These are phyloP conservation scores for Galium porrigens DNA, from an alignment of 305 asterid species.

Conservation along the genomic window DNA sequence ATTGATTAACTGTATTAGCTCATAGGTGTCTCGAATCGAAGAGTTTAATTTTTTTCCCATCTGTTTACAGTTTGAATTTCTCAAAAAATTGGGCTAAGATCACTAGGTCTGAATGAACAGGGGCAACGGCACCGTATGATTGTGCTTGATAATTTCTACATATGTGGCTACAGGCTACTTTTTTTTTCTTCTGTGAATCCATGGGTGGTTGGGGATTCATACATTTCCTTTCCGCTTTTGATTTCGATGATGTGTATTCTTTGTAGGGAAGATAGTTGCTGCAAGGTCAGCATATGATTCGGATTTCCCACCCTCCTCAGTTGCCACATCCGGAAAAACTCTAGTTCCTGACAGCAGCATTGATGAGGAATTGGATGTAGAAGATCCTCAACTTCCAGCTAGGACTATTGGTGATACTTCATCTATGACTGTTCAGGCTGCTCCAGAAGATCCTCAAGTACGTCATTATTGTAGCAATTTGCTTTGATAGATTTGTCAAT, in stretches of 20 bases:
- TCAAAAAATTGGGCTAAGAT: not conserved
- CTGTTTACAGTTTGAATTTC: not conserved
- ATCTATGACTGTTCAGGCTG: not conserved
- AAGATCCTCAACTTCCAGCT: conserved; percentile 33
- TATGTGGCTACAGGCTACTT: not conserved
- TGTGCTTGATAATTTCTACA: not conserved
- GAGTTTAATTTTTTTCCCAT: not conserved
- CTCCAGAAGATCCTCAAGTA: conserved; percentile 44
- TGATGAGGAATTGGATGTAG: conserved; percentile 35
- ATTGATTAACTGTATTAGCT: not conserved
- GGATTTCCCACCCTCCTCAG: conserved; percentile 38
- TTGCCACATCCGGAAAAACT: conserved; percentile 57
- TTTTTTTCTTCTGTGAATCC: not conserved
- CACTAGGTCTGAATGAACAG: not conserved
- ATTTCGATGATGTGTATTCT: conserved; percentile 15
- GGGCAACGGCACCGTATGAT: not conserved
- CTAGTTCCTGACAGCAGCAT: conserved; percentile 63
- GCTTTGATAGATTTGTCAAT: not conserved
- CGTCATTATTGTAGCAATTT: not conserved
- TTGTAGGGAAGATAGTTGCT: conserved; percentile 57
- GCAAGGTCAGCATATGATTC: conserved; percentile 41
- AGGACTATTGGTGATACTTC: not conserved
- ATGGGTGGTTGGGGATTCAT: not conserved
- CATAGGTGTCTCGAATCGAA: not conserved
- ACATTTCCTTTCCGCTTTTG: not conserved